phyloP scores from a whole-genome alignment of 2,329 filamentous ascomycete genomes.

The Juglanconis juglandina region DNA sequence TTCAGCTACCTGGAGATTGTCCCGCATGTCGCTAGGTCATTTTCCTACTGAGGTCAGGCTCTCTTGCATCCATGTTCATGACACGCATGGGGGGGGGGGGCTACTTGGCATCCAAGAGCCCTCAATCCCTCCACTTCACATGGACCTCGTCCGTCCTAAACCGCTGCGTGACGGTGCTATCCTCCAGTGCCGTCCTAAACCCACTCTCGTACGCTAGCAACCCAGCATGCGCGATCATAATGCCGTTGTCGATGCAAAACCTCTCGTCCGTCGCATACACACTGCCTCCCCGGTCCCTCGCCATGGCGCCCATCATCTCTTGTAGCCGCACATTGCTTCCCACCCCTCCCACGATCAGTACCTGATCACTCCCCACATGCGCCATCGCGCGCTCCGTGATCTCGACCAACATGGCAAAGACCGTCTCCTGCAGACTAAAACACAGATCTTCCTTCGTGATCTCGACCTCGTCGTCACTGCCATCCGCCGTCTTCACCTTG shows the following conservation, averaged over 20 bases:
- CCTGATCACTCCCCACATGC: slow-evolving; percentile 85
- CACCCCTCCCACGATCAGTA: slow-evolving; percentile 92
- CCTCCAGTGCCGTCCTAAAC: slow-evolving; percentile 70
- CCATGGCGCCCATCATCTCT: slow-evolving; percentile 98
- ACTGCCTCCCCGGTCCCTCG: slow-evolving; percentile 77
- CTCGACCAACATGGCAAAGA: slow-evolving; percentile 96
- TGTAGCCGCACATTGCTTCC: slow-evolving; percentile 93
- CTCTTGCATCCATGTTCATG: no score
- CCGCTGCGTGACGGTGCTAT: slow-evolving; percentile 80
- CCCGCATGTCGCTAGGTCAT: no score
- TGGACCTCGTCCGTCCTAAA: slow-evolving; percentile 81
- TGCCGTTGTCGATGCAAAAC: slow-evolving; percentile 98
- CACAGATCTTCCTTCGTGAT: slow-evolving; percentile 82
- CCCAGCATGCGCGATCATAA: slow-evolving; percentile 98
- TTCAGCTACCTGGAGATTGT: no score
- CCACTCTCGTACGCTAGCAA: slow-evolving; percentile 80
- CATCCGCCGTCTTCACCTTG: slow-evolving; percentile 42
- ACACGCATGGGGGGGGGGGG: neutral
- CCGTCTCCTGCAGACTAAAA: slow-evolving; percentile 91
- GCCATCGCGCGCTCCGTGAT: slow-evolving; percentile 99
- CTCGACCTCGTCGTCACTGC: slow-evolving; percentile 34
- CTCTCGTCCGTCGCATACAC: slow-evolving; percentile 95
- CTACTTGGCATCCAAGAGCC: neutral
- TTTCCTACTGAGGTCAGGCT: no score
- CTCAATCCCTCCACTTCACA: slow-evolving; percentile 70